Base-by-base conservation (phyloP, 1,284 basidiomycete species). In the Singerocomus inundabilis region DNA sequence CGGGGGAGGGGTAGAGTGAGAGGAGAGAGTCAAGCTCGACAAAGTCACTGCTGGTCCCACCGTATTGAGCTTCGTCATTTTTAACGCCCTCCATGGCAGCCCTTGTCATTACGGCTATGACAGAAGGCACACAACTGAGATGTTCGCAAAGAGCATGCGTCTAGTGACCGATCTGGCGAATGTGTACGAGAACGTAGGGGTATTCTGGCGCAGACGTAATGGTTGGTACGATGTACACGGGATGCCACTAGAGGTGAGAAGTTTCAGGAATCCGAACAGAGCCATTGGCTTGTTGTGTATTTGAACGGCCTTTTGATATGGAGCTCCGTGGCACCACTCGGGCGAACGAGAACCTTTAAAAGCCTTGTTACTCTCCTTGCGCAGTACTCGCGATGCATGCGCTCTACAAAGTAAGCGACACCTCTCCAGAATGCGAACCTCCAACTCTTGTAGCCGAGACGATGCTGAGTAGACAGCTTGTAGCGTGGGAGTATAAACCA, bases 161-260 rank as follows among this genome's bases (percentile, higher is more conserved):
- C 74, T 83, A 95, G 68, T 96, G 93, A 55, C 91, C 91, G 46
- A 90, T 90, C 74, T 94, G 92, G 67, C 91, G 88, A 58, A 95
- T 87, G 68, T 94, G 93, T 37, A 95, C 70, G 18, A 90, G 92
- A 31, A 94, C 80, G 66, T 91, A 94, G 2, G 91, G 60, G 21
- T 94, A 92, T 60, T 93, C 91, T 2, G 92, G 92, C 15, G 93
- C 91, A 41, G 90, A 93, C 0, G 92, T 93, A 71, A 95, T 94
- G 34, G 92, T 94, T 21, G 21, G 21, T 21, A 21, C 21, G 21
- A 21, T 21, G 21, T 21, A 21, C 61, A 90, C 89, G n/a, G 91
- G 89, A 70, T 92, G 91, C 92, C 92, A 94, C 66, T 95, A 90
- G 65, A 78, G 84, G n/a, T 63, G 69, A 26, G 90, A 93, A 11